Percentiles rank a stretch among this genome's conserved stretches.
Conservation (phyloP, 352 stramenopile genomes). For the Pythium biforme region DNA sequence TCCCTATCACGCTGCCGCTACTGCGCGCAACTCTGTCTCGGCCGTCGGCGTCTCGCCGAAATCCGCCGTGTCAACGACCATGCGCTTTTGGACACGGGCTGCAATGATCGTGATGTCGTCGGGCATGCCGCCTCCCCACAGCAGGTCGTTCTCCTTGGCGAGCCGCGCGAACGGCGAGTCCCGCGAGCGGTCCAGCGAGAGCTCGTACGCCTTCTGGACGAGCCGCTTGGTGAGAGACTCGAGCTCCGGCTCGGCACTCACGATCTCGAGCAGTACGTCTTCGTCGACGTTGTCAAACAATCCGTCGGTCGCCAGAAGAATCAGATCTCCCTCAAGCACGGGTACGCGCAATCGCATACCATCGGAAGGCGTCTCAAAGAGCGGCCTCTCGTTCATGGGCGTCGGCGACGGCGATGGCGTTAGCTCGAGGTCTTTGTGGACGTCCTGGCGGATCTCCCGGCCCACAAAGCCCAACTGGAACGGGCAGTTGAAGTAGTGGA, state of each 20-base stretch:
- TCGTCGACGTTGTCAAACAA: slow-evolving; percentile 97
- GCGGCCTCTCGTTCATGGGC: slow-evolving; percentile 64
- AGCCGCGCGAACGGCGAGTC: slow-evolving; percentile 97
- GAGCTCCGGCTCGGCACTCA: slow-evolving; percentile 57
- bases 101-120: slow-evolving; percentile 88
- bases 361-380: slow-evolving; percentile 92
- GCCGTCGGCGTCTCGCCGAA: slow-evolving; percentile 1
- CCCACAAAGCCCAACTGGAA: slow-evolving; percentile 88
- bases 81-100: slow-evolving; percentile 55
- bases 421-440: slow-evolving; percentile 44
- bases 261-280: slow-evolving; percentile 71
- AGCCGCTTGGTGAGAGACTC: slow-evolving; percentile 77
- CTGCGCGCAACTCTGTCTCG: slow-evolving; percentile 5
- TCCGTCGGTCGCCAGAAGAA: slow-evolving; percentile 96
- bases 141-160: slow-evolving; percentile 98
- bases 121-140: slow-evolving; percentile 94
- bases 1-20: no score
- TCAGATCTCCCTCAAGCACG: slow-evolving; percentile 92
- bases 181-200: slow-evolving; percentile 86
- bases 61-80: slow-evolving; percentile 6
- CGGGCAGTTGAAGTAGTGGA: slow-evolving; percentile 97
- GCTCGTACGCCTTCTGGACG: slow-evolving; percentile 86
- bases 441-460: slow-evolving; percentile 42
- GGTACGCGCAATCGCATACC: slow-evolving; percentile 92
- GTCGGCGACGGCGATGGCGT: slow-evolving; percentile 38